These are phyloP conservation scores for Ophiostoma sp. DNA, from an alignment of 2,329 filamentous ascomycete species.

Conservation along the genomic window DNA sequence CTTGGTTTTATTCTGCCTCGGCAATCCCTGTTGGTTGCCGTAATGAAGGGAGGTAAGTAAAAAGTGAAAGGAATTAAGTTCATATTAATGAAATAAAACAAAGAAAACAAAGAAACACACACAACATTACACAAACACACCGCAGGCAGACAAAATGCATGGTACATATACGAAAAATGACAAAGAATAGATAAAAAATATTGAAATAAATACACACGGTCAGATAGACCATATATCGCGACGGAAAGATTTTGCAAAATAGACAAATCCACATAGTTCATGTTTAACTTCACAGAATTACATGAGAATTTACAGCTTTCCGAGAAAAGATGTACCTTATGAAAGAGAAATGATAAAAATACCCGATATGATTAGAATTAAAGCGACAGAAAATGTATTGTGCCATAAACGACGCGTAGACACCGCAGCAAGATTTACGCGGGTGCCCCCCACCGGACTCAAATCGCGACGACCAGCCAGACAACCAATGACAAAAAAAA, in stretches of 20 bases:
- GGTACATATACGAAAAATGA: fast-evolving
- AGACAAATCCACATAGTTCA: no score
- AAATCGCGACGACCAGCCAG: no score
- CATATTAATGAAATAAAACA: neutral
- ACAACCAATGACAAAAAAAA: neutral
- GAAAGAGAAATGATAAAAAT: neutral
- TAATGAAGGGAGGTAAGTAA: neutral
- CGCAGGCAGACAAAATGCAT: neutral
- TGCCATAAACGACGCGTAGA: neutral
- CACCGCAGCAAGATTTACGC: neutral
- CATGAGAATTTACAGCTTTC: neutral
- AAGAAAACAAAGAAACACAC: neutral
- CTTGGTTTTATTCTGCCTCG: neutral
- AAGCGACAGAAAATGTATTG: neutral
- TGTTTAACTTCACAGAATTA: neutral
- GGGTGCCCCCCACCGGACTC: neutral
- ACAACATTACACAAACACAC: neutral
- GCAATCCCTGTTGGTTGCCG: neutral
- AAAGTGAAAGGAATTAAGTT: neutral
- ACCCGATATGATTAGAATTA: neutral
- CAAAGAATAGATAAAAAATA: neutral
- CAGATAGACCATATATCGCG: neutral
- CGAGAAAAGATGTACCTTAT: neutral
- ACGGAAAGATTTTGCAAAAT: neutral
- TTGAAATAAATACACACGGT: neutral